phyloP scores from a whole-genome alignment of 2,329 filamentous ascomycete genomes.

The Fusarium subtropicale region DNA sequence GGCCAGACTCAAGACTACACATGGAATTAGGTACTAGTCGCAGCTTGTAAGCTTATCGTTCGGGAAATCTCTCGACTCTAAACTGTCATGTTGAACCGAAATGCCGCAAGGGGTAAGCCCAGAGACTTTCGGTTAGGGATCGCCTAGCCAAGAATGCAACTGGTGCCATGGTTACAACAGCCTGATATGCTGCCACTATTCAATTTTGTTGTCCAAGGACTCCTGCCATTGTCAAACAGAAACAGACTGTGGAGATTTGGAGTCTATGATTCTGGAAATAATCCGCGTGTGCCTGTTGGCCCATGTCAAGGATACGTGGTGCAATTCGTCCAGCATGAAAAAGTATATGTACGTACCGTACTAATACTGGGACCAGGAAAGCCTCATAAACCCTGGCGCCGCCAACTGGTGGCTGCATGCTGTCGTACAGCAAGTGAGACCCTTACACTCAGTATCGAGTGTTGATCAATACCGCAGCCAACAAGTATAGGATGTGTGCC shows the following conservation, averaged over 20 bases:
- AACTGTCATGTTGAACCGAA: background rate
- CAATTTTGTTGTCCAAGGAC: background rate
- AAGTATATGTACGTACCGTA: background rate
- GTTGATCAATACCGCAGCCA: background rate
- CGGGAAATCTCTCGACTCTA: background rate
- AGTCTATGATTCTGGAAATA: conserved; percentile 16
- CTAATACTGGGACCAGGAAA: background rate
- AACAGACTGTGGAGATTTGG: background rate
- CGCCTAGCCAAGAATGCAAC: background rate
- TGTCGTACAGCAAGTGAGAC: conserved; percentile 5
- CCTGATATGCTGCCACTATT: background rate
- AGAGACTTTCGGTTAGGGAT: background rate
- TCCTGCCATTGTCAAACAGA: background rate
- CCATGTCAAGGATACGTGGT: background rate
- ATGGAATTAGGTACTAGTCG: background rate
- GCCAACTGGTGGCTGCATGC: conserved; percentile 10
- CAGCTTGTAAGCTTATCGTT: background rate
- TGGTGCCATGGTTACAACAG: background rate
- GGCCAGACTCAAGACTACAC: background rate
- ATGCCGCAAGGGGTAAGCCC: background rate
- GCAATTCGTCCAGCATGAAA: conserved; percentile 16
- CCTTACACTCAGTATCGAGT: background rate
- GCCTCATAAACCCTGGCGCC: conserved; percentile 21
- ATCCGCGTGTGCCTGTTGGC: background rate
- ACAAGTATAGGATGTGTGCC: background rate